These are phyloP conservation scores for Boletellus deceptivus DNA, from an alignment of 1,284 basidiomycete genomes.

Conservation along the genomic window DNA sequence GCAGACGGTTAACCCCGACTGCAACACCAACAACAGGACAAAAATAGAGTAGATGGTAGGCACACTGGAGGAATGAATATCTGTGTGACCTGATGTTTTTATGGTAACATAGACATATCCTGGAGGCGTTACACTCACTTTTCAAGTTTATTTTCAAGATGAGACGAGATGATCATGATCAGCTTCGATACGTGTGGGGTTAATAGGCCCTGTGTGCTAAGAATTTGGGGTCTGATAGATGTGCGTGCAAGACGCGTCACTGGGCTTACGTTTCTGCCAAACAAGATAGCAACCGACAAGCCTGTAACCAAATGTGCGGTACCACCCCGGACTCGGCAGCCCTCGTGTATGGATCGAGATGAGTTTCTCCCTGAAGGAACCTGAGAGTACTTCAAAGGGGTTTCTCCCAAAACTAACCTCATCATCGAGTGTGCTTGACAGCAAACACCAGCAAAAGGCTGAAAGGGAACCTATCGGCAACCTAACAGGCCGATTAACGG, in stretches of 20 bases:
- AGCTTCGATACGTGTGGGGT: slow-evolving; percentile 52
- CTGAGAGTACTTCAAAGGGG: slow-evolving; percentile 7
- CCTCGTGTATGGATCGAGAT: slow-evolving; percentile 49
- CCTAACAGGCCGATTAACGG: slow-evolving; percentile 64
- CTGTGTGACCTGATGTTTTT: slow-evolving; percentile 40
- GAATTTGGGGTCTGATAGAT: slow-evolving; percentile 8
- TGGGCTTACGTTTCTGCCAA: slow-evolving; percentile 49
- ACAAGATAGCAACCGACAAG: slow-evolving; percentile 49
- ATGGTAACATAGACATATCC: slow-evolving; percentile 2
- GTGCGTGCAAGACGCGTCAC: slow-evolving; percentile 1
- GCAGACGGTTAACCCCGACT: slow-evolving; percentile 51
- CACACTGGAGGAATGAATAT: slow-evolving; percentile 44
- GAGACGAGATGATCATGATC: slow-evolving; percentile 50
- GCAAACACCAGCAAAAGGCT: slow-evolving; percentile 49
- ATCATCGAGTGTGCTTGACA: slow-evolving; percentile 59
- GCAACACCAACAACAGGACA: slow-evolving; percentile 50
- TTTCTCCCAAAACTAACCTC: slow-evolving; percentile 34
- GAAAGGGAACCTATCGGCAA: slow-evolving; percentile 66
- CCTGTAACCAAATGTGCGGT: slow-evolving; percentile 53
- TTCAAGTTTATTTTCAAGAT: slow-evolving; percentile 54
- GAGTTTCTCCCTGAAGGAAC: slow-evolving; percentile 41
- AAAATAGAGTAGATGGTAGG: slow-evolving; percentile 43
- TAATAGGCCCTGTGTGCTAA: slow-evolving; percentile 51
- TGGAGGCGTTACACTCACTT: slow-evolving; percentile 42
- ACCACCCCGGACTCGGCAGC: slow-evolving; percentile 53